Evolutionary conservation across 306 rosid genomes (phyloP).

Genomic region (Pueraria montana): DNA sequence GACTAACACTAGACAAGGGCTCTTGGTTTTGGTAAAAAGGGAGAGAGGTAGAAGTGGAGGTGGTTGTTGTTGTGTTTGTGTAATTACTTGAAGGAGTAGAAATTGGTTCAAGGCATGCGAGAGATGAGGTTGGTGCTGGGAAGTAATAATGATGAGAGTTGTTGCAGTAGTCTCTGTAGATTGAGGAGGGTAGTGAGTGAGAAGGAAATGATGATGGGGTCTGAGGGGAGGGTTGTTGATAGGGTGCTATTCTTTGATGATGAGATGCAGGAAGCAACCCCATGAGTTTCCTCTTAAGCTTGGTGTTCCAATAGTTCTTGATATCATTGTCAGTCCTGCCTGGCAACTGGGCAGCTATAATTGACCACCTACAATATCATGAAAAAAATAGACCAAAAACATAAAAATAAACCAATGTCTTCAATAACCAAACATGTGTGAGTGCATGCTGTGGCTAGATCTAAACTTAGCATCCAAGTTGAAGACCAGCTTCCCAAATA

Average conservation of each 20-base stretch:
- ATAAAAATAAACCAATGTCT: background rate
- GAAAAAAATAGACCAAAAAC: background rate
- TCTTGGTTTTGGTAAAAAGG: slow-evolving; percentile 62
- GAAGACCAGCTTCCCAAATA: slow-evolving; percentile 37
- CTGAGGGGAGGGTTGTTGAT: slow-evolving; percentile 39
- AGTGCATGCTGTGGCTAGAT: slow-evolving; percentile 52
- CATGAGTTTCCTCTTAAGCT: slow-evolving; percentile 89
- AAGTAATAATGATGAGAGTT: slow-evolving; percentile 33
- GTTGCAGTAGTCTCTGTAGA: slow-evolving; percentile 41
- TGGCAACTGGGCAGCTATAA: slow-evolving; percentile 89
- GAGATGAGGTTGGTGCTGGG: slow-evolving; percentile 46
- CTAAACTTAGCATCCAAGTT: slow-evolving; percentile 60
- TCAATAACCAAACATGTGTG: slow-evolving; percentile 21
- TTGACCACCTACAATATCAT: slow-evolving; percentile 78
- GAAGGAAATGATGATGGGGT: slow-evolving; percentile 38
- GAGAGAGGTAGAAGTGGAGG: slow-evolving; percentile 45
- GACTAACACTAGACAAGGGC: slow-evolving; percentile 40
- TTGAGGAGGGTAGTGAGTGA: slow-evolving; percentile 42
- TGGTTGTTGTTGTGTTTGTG: slow-evolving; percentile 9
- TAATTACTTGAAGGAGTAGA: slow-evolving; percentile 44
- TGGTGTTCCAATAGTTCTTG: slow-evolving; percentile 98
- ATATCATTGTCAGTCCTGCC: slow-evolving; percentile 97
- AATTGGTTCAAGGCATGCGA: slow-evolving; percentile 49
- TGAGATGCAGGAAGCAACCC: slow-evolving; percentile 57
- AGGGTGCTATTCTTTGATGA: slow-evolving; percentile 49